phyloP scores from a whole-genome alignment of 2,329 filamentous ascomycete genomes.

The Elsinoe australis region DNA sequence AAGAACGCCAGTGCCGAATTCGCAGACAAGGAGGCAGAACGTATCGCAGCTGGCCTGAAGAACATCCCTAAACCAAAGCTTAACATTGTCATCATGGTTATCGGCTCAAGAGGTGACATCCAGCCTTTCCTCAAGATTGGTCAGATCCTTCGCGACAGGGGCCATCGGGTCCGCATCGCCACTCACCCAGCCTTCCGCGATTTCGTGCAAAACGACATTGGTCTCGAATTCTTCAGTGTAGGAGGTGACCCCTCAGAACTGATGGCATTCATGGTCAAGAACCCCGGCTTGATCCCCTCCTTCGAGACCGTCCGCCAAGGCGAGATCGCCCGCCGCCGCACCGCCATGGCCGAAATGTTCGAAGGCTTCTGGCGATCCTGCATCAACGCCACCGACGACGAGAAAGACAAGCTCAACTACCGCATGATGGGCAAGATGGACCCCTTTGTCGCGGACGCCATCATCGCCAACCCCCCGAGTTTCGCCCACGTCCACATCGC shows the following conservation, averaged over 20 bases:
- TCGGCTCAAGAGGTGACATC: constrained; percentile 70
- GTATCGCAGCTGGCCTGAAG: constrained; percentile 22
- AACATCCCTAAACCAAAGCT: constrained; percentile 41
- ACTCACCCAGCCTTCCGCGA: constrained; percentile 71
- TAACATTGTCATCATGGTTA: constrained; percentile 78
- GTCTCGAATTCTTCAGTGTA: constrained; percentile 71
- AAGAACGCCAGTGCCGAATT: constrained; percentile 17
- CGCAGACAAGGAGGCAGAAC: constrained; percentile 22
- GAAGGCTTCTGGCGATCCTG: constrained; percentile 75
- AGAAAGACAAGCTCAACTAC: constrained; percentile 49
- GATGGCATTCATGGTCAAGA: constrained; percentile 86
- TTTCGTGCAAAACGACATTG: constrained; percentile 64
- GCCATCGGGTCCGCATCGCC: constrained; percentile 68
- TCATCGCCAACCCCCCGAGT: constrained; percentile 74
- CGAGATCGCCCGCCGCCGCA: constrained; percentile 60
- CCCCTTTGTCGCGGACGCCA: constrained; percentile 65
- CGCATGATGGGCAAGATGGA: constrained; percentile 57
- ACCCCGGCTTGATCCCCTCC: constrained; percentile 67
- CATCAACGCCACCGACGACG: constrained; percentile 64
- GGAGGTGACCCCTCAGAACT: constrained; percentile 72
- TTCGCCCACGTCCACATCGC: constrained; percentile 75
- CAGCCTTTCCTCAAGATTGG: constrained; percentile 73
- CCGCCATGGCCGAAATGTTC: constrained; percentile 74
- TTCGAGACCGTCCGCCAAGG: constrained; percentile 65
- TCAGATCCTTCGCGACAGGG: constrained; percentile 63